Conservation (phyloP, 2,329 filamentous ascomycete genomes). For the Claviceps sp. region DNA sequence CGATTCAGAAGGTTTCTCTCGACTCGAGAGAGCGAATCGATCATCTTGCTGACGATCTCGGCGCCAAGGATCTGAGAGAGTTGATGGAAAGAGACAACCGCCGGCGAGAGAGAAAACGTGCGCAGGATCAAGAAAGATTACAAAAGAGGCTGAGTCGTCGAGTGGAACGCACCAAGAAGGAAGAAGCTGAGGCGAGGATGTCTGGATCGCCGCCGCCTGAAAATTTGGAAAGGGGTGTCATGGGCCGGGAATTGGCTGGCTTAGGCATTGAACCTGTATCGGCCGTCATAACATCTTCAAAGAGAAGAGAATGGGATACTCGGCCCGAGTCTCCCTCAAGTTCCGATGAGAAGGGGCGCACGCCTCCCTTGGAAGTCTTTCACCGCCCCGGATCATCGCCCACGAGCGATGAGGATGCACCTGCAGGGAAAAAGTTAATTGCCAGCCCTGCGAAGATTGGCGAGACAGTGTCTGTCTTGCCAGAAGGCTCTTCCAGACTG, state of each 20-base stretch:
- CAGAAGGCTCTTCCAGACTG: constrained; percentile 14
- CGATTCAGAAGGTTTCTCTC: constrained; percentile 48
- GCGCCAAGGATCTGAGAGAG: constrained; percentile 71
- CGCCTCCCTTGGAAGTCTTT: constrained; percentile 16
- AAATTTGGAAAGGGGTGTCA: constrained; percentile 46
- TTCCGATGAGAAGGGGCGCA: constrained; percentile 9
- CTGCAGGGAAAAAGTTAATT: background rate
- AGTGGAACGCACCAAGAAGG: constrained; percentile 51
- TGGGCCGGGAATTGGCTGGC: constrained; percentile 44
- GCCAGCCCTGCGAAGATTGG: constrained; percentile 6
- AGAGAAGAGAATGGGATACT: constrained; percentile 22
- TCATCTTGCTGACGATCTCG: constrained; percentile 71
- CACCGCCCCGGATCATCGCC: constrained; percentile 17
- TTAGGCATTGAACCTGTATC: constrained; percentile 44
- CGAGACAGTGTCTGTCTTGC: constrained; percentile 12
- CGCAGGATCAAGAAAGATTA: constrained; percentile 52
- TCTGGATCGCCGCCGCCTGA: constrained; percentile 37
- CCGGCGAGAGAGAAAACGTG: constrained; percentile 60
- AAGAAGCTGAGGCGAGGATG: constrained; percentile 40
- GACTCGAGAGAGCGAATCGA: constrained; percentile 51
- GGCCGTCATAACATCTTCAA: constrained; percentile 42
- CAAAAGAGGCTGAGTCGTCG: constrained; percentile 51
- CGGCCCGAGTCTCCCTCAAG: constrained; percentile 12
- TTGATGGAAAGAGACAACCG: constrained; percentile 82
- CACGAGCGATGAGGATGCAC: constrained; percentile 2